Evolutionary conservation across 1,139 yeast genomes (phyloP), one percentile per base, ranked within the genome.

Genomic region (Tardiomyces blankii): DNA sequence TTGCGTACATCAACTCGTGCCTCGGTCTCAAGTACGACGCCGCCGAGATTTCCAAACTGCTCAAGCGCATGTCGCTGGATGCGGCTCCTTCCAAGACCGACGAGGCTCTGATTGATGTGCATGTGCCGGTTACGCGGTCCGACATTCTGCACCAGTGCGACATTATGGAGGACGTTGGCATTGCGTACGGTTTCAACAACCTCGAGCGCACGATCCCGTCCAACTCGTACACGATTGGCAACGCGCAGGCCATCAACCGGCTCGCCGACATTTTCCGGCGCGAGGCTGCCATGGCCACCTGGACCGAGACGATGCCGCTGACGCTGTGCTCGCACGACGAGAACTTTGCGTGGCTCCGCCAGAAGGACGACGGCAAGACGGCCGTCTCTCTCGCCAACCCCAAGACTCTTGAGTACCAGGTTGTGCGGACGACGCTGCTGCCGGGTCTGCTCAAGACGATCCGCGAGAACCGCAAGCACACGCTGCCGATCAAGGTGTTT

Each of bases 61-160:
- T 93, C 61, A 69, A 69, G 54, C 87, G 82, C 63, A 87, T 93
- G 96, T 81, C 95, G 25, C 73, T 91, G 56, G 67, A 64, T 47
- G 94, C 95, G 25, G 60, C 65, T 28, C 78, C 79, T 30, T 69
- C 82, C 3, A 50, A 67, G 5, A 59, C 64, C 3, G 75, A 78
- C 53, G 57, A 70, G 18, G 74, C 79, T 53, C 54, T 76, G 39
- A 62, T 89, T 48, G 80, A 82, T 48, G 95, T 91, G 46, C 64
- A 69, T 42, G 77, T 91, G 50, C 98, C 99, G 54, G 81, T 87
- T 57, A 91, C 98, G 42, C 82, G 99, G 70, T 81, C 97, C 9
- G 99, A 93, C 66, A 78, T 93, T 52, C 75, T 93, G 60, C 99
- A 93, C 67, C 95, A 88, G 66, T 91, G 98, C 74, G 99, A 93